A percentile compares a stretch with the other conserved stretches of the same genome.
Evolutionary conservation across 2,329 filamentous ascomycete species (phyloP).

Genomic region (Trichoderma hamatum): DNA sequence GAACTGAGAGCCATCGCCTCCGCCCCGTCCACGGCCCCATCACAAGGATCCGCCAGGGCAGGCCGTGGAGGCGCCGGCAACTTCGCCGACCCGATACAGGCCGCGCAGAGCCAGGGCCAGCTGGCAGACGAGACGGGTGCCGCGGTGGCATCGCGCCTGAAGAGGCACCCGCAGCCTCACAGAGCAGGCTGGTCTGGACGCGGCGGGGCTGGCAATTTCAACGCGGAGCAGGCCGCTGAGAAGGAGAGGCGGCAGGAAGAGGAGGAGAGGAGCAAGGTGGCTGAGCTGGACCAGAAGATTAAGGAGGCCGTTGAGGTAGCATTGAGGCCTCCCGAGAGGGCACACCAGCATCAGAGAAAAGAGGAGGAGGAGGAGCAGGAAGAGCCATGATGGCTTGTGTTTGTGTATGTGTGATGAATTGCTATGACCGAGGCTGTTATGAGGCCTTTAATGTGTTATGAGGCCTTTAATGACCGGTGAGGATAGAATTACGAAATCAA

Average conservation of each 20-base stretch:
- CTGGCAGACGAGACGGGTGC: constrained; percentile 41
- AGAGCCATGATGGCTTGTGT: background rate
- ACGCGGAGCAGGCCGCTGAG: constrained; percentile 37
- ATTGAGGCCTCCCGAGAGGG: constrained; percentile 51
- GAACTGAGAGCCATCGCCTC: constrained; percentile 34
- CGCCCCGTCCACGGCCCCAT: constrained; percentile 31
- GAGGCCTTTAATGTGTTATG: background rate
- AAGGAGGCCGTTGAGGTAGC: constrained; percentile 52
- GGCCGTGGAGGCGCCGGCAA: constrained; percentile 68
- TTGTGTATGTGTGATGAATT: background rate
- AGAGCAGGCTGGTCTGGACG: constrained; percentile 45
- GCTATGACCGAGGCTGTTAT: background rate
- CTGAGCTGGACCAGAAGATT: constrained; percentile 48
- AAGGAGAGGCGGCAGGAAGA: constrained; percentile 35
- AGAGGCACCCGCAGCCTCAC: constrained; percentile 32
- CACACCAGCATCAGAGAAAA: constrained; percentile 41
- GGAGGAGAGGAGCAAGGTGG: constrained; percentile 34
- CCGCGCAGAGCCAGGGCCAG: constrained; percentile 40
- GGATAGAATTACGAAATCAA: background rate
- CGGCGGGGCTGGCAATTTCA: constrained; percentile 63
- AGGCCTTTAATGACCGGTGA: background rate
- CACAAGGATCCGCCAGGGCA: constrained; percentile 45
- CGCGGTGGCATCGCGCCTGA: constrained; percentile 40
- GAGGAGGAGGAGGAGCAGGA: constrained; percentile 14
- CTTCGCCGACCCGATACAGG: constrained; percentile 48